Conservation (phyloP, 2,329 filamentous ascomycete species). For the Incumbomyces delicatus region DNA sequence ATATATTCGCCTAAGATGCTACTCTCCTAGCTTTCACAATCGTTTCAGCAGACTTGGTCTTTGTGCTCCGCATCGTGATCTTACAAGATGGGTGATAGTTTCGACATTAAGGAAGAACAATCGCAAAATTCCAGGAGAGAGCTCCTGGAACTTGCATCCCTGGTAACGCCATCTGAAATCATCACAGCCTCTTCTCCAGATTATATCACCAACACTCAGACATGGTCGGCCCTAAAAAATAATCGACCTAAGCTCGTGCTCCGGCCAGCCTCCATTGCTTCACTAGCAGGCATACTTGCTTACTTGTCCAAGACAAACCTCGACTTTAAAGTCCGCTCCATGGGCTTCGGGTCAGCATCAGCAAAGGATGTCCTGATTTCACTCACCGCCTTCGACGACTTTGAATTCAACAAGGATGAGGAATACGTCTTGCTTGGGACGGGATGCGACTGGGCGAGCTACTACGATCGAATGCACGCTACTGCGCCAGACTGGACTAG, state of each 20-base stretch:
- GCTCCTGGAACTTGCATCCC: not conserved
- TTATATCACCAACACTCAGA: conserved; percentile 19
- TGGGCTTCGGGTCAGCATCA: conserved; percentile 29
- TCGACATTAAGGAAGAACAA: not conserved
- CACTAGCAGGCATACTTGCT: conserved; percentile 26
- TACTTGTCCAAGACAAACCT: conserved; percentile 26
- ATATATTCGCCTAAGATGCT: too few relatives aligned
- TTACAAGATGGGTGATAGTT: not conserved
- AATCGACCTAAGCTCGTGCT: conserved; percentile 27
- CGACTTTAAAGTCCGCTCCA: conserved; percentile 30
- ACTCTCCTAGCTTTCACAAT: too few relatives aligned
- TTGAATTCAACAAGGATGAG: conserved; percentile 25
- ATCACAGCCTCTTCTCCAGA: conserved; percentile 16
- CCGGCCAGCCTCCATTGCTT: conserved; percentile 23
- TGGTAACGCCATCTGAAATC: conserved; percentile 16
- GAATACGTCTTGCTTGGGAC: conserved; percentile 28
- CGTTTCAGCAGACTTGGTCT: not conserved
- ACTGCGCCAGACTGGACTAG: conserved; percentile 26
- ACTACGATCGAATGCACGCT: conserved; percentile 28
- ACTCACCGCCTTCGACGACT: conserved; percentile 29
- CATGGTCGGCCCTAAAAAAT: conserved; percentile 29
- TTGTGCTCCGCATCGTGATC: not conserved
- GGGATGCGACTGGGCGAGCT: conserved; percentile 30
- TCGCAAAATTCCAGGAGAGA: not conserved
- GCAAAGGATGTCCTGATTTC: conserved; percentile 30